A percentile compares a stretch with the other conserved stretches of the same genome.
phyloP scores from a whole-genome alignment of 257 asterid genomes.

The Craterostigma plantagineum region DNA sequence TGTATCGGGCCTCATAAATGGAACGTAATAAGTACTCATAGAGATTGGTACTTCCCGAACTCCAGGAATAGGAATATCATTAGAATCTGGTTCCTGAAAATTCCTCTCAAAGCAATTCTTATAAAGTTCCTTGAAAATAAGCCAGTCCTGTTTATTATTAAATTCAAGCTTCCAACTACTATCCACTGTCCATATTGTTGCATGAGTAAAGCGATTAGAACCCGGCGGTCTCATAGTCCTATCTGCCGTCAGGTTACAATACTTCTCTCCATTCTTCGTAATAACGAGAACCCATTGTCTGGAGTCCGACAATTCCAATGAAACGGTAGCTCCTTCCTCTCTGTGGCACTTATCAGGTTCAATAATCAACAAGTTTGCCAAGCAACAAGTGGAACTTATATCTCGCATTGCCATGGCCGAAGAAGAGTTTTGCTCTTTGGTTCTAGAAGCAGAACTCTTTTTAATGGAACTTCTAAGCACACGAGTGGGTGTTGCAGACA shows the following conservation, averaged over 20 bases:
- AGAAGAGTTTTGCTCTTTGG: constrained; percentile 22
- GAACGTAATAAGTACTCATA: constrained; percentile 9
- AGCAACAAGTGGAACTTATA: constrained; percentile 25
- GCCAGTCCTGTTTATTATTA: constrained; percentile 58
- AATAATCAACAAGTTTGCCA: constrained; percentile 43
- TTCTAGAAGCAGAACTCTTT: constrained; percentile 10
- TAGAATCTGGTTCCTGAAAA: constrained; percentile 15
- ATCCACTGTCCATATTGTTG: constrained; percentile 40
- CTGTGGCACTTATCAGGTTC: constrained; percentile 59
- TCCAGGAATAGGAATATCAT: constrained; percentile 65
- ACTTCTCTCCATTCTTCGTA: constrained; percentile 25
- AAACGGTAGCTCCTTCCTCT: constrained; percentile 43
- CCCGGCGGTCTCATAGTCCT: constrained; percentile 56
- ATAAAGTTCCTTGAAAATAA: constrained; percentile 63
- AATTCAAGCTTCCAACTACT: constrained; percentile 70
- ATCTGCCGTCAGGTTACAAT: constrained; percentile 29
- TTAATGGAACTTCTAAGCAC: constrained; percentile 25
- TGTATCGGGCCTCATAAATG: constrained; percentile 40
- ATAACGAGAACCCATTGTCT: constrained; percentile 52
- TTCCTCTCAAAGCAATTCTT: constrained; percentile 64
- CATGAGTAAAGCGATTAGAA: constrained; percentile 52
- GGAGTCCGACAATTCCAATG: constrained; percentile 37
- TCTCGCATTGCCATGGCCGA: constrained; percentile 11
- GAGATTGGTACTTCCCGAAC: constrained; percentile 38
- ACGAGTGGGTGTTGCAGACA: constrained; percentile 14